Evolutionary conservation across 2,329 filamentous ascomycete species (phyloP).

Genomic region (Penicillium verrucosum): DNA sequence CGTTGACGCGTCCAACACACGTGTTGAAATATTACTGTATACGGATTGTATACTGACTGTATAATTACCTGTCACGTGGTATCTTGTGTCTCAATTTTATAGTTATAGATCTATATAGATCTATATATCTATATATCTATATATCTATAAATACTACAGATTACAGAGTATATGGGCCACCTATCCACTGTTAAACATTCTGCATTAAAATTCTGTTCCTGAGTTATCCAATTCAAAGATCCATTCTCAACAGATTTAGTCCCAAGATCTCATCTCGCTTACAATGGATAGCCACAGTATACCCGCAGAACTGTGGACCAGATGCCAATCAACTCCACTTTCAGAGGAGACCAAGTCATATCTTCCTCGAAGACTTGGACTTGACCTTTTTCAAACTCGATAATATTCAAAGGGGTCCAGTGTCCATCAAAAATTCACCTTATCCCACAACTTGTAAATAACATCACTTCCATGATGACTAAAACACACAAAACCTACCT

Average conservation of each 20-base stretch:
- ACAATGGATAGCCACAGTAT: background rate
- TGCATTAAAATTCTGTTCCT: background rate
- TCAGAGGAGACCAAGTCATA: background rate
- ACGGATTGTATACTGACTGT: background rate
- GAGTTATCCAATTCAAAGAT: background rate
- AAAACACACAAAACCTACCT: background rate
- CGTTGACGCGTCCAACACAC: slow-evolving; percentile 3
- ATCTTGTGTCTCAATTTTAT: too few relatives aligned
- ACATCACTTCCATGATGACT: background rate
- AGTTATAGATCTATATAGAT: too few relatives aligned
- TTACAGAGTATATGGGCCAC: background rate
- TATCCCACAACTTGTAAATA: background rate
- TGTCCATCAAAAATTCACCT: background rate
- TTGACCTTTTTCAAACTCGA: background rate
- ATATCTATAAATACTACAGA: too few relatives aligned
- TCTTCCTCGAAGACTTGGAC: background rate
- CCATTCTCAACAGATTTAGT: background rate
- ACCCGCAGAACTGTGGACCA: background rate
- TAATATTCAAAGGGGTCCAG: background rate
- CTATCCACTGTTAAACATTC: background rate
- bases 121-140: too few relatives aligned
- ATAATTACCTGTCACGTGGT: background rate
- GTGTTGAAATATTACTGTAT: slow-evolving; percentile 1
- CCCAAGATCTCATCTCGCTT: slow-evolving; percentile 2
- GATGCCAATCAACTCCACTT: slow-evolving; percentile 4